These are phyloP conservation scores for Petasospora fabianii DNA, from an alignment of 1,139 yeast genomes.

Conservation along the genomic window DNA sequence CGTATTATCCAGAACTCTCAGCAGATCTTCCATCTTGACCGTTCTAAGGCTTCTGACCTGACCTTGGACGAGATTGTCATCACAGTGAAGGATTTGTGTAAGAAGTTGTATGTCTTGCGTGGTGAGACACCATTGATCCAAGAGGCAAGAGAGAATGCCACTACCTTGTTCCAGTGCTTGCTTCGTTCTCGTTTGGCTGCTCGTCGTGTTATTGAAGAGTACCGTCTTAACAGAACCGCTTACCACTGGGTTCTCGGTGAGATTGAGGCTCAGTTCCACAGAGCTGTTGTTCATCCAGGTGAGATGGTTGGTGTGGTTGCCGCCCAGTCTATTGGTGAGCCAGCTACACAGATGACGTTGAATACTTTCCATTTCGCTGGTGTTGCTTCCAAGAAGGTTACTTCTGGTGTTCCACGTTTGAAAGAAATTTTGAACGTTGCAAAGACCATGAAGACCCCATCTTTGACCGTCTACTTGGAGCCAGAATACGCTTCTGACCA, in stretches of 20 bases:
- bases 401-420: slow-evolving; percentile 98
- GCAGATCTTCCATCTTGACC: slow-evolving; percentile 92
- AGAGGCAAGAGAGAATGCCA: slow-evolving; percentile 93
- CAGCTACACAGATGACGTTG: slow-evolving; percentile 99
- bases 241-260: slow-evolving; percentile 97
- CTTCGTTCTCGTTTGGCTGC: slow-evolving; percentile 89
- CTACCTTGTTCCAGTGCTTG: slow-evolving; percentile 84
- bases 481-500: slow-evolving; percentile 81
- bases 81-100: slow-evolving; percentile 69
- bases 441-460: slow-evolving; percentile 97
- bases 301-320: slow-evolving; percentile 99
- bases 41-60: slow-evolving; percentile 85
- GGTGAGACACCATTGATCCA: slow-evolving; percentile 70
- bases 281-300: slow-evolving; percentile 95
- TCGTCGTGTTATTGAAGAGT: slow-evolving; percentile 90
- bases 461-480: slow-evolving; percentile 84
- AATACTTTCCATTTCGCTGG: slow-evolving; percentile 99
- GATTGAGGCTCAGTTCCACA: slow-evolving; percentile 88
- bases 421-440: slow-evolving; percentile 99
- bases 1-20: slow-evolving; percentile 97
- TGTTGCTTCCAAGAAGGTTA: slow-evolving; percentile 98
- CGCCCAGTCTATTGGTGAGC: slow-evolving; percentile 99
- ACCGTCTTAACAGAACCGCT: slow-evolving; percentile 76
- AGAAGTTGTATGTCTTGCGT: slow-evolving; percentile 71
- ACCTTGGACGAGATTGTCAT: slow-evolving; percentile 74